Base-by-base conservation (phyloP, 2,329 filamentous ascomycete genomes). In the Aspergillus sp. region DNA sequence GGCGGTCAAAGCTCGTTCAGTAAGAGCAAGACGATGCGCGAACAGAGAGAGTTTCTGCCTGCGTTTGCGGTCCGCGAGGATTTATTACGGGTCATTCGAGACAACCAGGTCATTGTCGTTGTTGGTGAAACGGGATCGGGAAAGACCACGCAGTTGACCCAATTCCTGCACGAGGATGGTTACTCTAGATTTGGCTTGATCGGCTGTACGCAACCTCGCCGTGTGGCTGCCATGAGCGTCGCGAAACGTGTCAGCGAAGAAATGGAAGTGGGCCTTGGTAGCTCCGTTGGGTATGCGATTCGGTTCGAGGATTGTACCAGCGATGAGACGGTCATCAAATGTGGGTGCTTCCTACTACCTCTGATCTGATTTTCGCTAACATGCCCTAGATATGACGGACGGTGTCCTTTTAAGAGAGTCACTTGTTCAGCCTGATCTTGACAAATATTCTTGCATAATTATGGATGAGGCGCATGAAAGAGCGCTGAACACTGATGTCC, bases 391-490 rank as follows among this genome's bases (percentile, higher is more conserved):
- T 67, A 96, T 98, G 90, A 98, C 93, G 0, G 94, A 98, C 61
- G 93, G 93, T 73, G 88, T 98, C 26, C 73, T 98, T 40, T 78
- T 98, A 30, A 81, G 93, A 71, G 94, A 98, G 62, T 96, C 89
- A 4, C 76, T 98, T 7, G 90, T 89, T 49, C 91, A 97, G 66
- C 81, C 85, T 5, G 91, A 98, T 64, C 75, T 98, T 41, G 93
- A 97, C 66, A 87, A 88, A 54, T 98, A 98, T 65, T 95, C 91
- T 9, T 96, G 90, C 64, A 89, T 98, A 59, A 98, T 98, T 68
- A 98, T 98, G 93, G 93, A 98, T 63, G 93, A 98, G 72, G 94
- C 93, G 4, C 93, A 98, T 76, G 93, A 98, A 68, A 81, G 93
- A 65, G 91, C 93, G 1, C 72, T 98, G 43, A 97, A 98, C 62